These are phyloP conservation scores for Dovyalis caffra DNA, from an alignment of 345 rosid genomes.

Conservation along the genomic window DNA sequence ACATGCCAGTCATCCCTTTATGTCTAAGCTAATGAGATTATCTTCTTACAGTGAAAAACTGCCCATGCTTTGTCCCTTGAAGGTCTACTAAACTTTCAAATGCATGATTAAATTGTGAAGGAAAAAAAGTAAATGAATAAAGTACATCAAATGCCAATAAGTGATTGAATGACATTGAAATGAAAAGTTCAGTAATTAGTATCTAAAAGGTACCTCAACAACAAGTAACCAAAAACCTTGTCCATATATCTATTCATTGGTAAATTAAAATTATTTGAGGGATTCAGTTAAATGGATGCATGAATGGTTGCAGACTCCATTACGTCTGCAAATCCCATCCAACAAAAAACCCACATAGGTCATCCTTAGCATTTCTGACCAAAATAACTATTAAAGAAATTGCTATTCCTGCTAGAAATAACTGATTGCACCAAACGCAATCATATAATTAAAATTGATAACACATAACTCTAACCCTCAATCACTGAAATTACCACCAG, in stretches of 20 bases:
- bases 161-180: neutral
- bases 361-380: neutral
- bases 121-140: neutral
- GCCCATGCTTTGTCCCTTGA: neutral
- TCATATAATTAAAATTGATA: neutral
- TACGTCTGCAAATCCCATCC: too few species aligned
- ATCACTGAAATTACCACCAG: neutral
- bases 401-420: neutral
- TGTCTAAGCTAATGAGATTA: neutral
- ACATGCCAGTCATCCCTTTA: neutral
- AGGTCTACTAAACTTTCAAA: neutral
- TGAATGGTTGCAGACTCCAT: neutral
- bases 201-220: neutral
- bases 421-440: neutral
- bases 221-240: neutral
- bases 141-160: neutral
- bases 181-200: neutral
- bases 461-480: neutral
- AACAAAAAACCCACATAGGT: too few species aligned
- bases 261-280: neutral
- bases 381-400: neutral
- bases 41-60: neutral
- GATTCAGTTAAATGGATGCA: neutral
- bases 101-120: neutral
- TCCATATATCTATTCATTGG: neutral